Base-by-base conservation (phyloP, 2,329 filamentous ascomycete species). In the Nothomitra cinnamomea region DNA sequence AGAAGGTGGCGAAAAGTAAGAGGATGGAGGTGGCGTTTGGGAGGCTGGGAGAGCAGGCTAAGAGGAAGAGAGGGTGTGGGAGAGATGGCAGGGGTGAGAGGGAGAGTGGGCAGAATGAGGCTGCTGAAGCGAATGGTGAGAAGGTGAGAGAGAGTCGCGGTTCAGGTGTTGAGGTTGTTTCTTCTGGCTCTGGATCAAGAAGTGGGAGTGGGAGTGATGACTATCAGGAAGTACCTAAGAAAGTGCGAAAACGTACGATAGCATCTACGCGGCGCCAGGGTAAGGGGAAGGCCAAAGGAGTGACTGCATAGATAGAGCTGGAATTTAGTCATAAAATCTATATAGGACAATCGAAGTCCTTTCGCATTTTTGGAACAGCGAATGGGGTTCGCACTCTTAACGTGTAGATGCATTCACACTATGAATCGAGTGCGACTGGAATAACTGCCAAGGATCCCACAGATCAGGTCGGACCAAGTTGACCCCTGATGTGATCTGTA, bases 11-110 rank as follows among this genome's bases (percentile, higher is more conserved):
- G 12, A 77, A 77, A 38, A 89, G 83, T 62, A 83, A 85, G 66
- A 76, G 84, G 55, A 84, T 94, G 83, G 80, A 79, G 45, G 82
- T 79, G 53, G 87, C 87, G 0, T 79, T 92, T 54, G 77, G 76
- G 55, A 79, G 74, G 64, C 70, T 94, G 54, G 78, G 79, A 57
- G 72, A 75, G 25, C 75, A 77, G 58, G 75, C 75, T 5, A 66
- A 56, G 63, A 58, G 21, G 59, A 63, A 56, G 62, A 64, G 55
- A 32, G 28, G n/a, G n/a, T n/a, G n/a, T n/a, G n/a, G n/a, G n/a
- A n/a, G n/a, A n/a, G n/a, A n/a, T n/a, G n/a, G n/a, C 43, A 24
- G n/a, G 12, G 19, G 15, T 49, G 24, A 49, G 1, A 13, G 2
- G n/a, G 8, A 21, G 22, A 10, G n/a, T 25, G 43, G 6, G 12